These are phyloP conservation scores for Coelastrella sp. DNA, from an alignment of 139 green algal species.

Conservation along the genomic window DNA sequence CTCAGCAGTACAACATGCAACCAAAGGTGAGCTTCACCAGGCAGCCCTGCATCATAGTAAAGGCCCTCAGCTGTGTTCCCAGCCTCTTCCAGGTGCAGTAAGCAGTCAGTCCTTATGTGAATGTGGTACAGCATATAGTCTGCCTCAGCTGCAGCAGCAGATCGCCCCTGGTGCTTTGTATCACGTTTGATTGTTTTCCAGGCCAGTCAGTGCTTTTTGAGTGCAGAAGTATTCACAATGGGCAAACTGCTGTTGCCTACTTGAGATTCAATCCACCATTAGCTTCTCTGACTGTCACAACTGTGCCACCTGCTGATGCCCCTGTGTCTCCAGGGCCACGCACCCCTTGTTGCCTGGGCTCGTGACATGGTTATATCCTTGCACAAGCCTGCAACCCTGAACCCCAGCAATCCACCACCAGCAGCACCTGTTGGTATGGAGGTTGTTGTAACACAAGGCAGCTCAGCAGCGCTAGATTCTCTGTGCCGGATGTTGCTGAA, in stretches of 20 bases:
- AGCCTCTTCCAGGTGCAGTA: background rate
- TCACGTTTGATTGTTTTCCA: too few relatives aligned
- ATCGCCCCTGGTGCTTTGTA: too few relatives aligned
- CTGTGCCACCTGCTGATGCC: background rate
- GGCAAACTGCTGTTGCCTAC: too few relatives aligned
- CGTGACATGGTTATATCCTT: background rate
- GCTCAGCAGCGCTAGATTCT: conserved; percentile 55
- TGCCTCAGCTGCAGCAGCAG: too few relatives aligned
- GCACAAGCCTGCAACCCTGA: conserved; percentile 21
- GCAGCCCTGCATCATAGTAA: background rate
- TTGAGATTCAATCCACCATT: background rate
- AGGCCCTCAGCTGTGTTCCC: background rate
- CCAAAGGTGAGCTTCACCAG: conserved; percentile 1
- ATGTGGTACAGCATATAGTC: too few relatives aligned
- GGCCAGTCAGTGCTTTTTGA: too few relatives aligned
- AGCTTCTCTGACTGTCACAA: background rate
- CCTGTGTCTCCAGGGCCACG: background rate
- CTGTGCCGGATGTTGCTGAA: conserved; percentile 66
- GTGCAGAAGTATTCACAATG: too few relatives aligned
- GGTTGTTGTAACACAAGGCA: conserved; percentile 54
- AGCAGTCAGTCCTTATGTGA: background rate
- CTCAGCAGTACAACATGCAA: conserved; percentile 41
- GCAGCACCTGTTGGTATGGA: conserved; percentile 25
- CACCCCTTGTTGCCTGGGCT: conserved; percentile 11
- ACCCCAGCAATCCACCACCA: background rate